Conservation (phyloP, 345 rosid genomes). For the Firmiana major region DNA sequence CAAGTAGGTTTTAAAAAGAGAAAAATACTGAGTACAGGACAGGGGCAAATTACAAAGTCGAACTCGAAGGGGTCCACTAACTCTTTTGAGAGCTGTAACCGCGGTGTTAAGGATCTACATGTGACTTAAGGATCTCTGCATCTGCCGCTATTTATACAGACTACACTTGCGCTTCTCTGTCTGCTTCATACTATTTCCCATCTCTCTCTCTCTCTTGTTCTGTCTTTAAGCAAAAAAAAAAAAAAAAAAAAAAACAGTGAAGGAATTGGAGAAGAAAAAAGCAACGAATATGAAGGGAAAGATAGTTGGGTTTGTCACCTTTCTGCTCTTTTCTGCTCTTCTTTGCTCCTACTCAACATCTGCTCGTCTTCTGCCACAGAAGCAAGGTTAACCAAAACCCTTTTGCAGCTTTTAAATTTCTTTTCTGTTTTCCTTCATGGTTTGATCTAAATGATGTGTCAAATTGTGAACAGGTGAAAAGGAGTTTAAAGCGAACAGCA, state of each 20-base stretch:
- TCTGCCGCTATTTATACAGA: constrained; percentile 13
- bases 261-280: background rate
- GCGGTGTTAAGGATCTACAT: constrained; percentile 8
- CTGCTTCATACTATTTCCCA: background rate
- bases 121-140: background rate
- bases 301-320: background rate
- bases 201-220: constrained; percentile 2
- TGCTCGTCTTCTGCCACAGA: constrained; percentile 27
- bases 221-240: background rate
- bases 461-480: constrained; percentile 10
- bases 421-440: background rate
- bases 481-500: constrained; percentile 7
- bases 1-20: background rate
- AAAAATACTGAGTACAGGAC: background rate
- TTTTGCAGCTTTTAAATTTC: background rate
- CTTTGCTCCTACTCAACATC: constrained; percentile 18
- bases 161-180: background rate
- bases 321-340: constrained; percentile 17
- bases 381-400: constrained; percentile 21
- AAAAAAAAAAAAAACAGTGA: background rate
- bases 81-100: constrained; percentile 13
- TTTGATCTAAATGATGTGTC: background rate
- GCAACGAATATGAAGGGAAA: constrained; percentile 20
- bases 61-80: background rate
- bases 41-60: no score